Base-by-base conservation (phyloP, 345 rosid genomes). In the Cardamine occulta region DNA sequence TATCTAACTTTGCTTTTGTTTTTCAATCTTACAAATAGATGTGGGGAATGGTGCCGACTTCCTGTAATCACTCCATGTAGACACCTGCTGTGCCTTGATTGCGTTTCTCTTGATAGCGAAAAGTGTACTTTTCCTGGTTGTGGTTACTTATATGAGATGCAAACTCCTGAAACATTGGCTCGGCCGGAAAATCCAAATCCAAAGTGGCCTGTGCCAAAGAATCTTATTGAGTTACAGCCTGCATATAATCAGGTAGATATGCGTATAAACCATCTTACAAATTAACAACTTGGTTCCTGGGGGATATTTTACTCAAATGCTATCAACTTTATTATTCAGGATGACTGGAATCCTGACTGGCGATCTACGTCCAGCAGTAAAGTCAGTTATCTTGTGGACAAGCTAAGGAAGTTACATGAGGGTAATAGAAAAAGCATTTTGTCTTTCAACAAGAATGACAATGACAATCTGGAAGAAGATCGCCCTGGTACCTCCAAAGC, bases 301-400 rank as follows among this genome's bases (percentile, higher is more conserved):
- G 18, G 9, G 31, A 72, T 64, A 14, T 70, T 19, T 19, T 70
- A 18, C 70, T 52, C 49, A 37, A 66, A 56, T 68, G 48, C 68
- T 55, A 18, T 78, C 51, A 8, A 11, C 68, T 19, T 76, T 75
- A 58, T 79, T 40, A 62, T 74, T 62, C 85, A 95, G 99, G 99
- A 95, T 82, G 86, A 87, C 73, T 95, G 99, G 99, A 72, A 92
- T 84, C 92, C 99, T 23, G 99, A 92, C 84, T 95, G 99, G 99
- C 91, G 87, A 71, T 92, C 94, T 56, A 95, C 99, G 32, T 84
- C 96, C 28, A 95, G 99, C 83, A 90, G 97, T 84, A 95, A 95
- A 83, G 93, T 92, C 58, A 68, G 91, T 75, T 92, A 95, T 72
- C 89, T 95, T 19, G 85, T 92, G 45, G 74, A 86, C 68, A 90